Evolutionary conservation across 768 basidiomycete genomes (phyloP), one percentile per base, ranked within the genome.

Genomic region (Tremella fuciformis): DNA sequence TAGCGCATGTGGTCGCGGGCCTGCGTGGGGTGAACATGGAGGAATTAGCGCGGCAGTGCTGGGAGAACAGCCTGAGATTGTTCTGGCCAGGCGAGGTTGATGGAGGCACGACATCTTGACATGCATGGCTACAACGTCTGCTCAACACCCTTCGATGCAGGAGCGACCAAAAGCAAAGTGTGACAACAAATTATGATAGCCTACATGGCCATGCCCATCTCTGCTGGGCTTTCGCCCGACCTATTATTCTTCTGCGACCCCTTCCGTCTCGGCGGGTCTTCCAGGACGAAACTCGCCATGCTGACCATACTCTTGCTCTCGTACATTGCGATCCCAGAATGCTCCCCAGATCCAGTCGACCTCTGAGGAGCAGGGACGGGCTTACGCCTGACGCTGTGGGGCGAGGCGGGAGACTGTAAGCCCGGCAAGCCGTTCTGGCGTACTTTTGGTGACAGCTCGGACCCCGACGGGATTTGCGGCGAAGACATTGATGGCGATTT

Each of bases 1-100:
- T 90, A 9, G 89, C 87, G 19, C 88, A 86, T 84, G 83, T 88
- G 11, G 78, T 89, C 11, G 80, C 78, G 8, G 55, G 64, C 81
- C 57, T 79, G 2, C 76, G 81, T 37, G 80, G 78, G 1, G 70
- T 82, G 6, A 57, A 82, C 0, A 77, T 87, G 24, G 83, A 86
- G 60, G 79, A 81, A 55, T 76, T 90, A 0, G 78, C 81, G 2
- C 82, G 84, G 63, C 80, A 76, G 21, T 83, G 80, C 2, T 88
- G 84, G 82, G 77, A 78, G 60, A 91, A 89, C 68, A 85, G 86
- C 0, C 64, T 85, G 8, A 74, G 79, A 22, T 58, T 88, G 41
- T 89, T 89, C 68, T 79, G 77, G 13, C 71, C 87, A 34, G 75
- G 80, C 8, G 80, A 82, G 40, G 38, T 25, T 4, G n/a, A 46